Evolutionary conservation across 805 yeast species (phyloP).

Genomic region (Candida ovalis): DNA sequence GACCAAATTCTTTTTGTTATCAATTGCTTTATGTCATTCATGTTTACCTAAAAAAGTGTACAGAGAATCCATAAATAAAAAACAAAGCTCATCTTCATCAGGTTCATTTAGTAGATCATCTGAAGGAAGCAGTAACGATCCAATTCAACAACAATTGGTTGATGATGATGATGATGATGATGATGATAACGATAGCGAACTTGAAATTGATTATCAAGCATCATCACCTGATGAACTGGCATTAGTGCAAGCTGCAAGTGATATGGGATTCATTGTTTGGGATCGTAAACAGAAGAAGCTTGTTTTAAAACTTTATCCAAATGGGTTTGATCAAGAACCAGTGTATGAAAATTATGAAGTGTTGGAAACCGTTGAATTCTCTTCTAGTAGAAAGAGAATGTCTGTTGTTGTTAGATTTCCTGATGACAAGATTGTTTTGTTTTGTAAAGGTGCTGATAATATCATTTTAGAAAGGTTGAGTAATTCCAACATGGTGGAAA

Average conservation of each 20-base stretch:
- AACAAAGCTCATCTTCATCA: not conserved
- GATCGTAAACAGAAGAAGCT: conserved; percentile 61
- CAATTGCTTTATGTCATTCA: conserved; percentile 84
- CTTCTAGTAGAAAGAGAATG: conserved; percentile 90
- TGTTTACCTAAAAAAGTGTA: conserved; percentile 67
- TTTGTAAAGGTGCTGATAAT: conserved; percentile 96
- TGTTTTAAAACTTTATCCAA: conserved; percentile 73
- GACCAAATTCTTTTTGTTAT: conserved; percentile 74
- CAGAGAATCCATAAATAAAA: not conserved
- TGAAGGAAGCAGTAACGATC: conserved; percentile 13
- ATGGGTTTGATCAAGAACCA: conserved; percentile 69
- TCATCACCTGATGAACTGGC: conserved; percentile 98
- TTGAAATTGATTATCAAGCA: conserved; percentile 75
- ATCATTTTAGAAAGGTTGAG: conserved; percentile 73
- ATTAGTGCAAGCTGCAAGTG: conserved; percentile 89
- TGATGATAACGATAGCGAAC: conserved; percentile 32
- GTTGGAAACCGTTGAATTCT: conserved; percentile 78
- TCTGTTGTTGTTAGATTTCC: conserved; percentile 80
- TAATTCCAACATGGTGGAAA: conserved; percentile 52
- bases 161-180: conserved; percentile 11
- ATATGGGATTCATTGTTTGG: conserved; percentile 82
- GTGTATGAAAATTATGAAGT: conserved; percentile 66
- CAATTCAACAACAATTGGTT: not conserved
- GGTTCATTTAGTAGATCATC: conserved; percentile 17
- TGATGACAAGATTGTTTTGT: conserved; percentile 64